These are phyloP conservation scores for Fraxinus pennsylvanica DNA, from an alignment of 257 asterid genomes.

Conservation along the genomic window DNA sequence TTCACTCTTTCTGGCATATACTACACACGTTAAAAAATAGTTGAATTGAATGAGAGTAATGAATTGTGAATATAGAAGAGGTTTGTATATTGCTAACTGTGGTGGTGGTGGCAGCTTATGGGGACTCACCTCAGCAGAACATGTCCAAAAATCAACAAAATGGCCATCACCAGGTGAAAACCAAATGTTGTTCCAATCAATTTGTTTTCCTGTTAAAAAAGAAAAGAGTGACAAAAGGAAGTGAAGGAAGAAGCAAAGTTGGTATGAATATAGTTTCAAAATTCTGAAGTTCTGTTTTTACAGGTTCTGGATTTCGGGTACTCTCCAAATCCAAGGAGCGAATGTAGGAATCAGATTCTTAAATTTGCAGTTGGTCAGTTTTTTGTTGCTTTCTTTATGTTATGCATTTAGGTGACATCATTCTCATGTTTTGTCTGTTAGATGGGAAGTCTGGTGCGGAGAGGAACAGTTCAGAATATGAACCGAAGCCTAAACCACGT, in stretches of 20 bases:
- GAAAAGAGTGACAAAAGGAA: background rate
- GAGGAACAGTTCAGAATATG: constrained; percentile 56
- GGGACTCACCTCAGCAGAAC: constrained; percentile 90
- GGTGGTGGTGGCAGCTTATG: constrained; percentile 77
- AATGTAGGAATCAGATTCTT: constrained; percentile 41
- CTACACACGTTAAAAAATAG: constrained; percentile 1
- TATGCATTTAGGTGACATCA: background rate
- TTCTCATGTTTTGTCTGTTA: constrained; percentile 27
- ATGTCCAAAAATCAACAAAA: constrained; percentile 57
- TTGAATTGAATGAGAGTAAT: constrained; percentile 23
- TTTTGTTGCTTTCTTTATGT: constrained; percentile 10
- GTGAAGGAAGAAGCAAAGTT: background rate
- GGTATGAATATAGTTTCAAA: constrained; percentile 17
- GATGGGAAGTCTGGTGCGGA: constrained; percentile 82
- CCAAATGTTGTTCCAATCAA: constrained; percentile 27
- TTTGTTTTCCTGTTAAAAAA: constrained; percentile 20
- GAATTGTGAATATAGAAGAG: constrained; percentile 26
- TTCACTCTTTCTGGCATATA: background rate
- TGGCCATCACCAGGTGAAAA: constrained; percentile 84
- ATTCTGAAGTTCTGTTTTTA: constrained; percentile 35
- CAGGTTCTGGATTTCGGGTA: constrained; percentile 74
- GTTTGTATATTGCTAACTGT: constrained; percentile 36
- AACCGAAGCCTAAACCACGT: constrained; percentile 60
- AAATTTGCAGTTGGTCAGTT: background rate
- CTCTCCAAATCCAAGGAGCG: constrained; percentile 83